Base-by-base conservation (phyloP, 176 grass and related monocot genomes). In the Canna indica region DNA sequence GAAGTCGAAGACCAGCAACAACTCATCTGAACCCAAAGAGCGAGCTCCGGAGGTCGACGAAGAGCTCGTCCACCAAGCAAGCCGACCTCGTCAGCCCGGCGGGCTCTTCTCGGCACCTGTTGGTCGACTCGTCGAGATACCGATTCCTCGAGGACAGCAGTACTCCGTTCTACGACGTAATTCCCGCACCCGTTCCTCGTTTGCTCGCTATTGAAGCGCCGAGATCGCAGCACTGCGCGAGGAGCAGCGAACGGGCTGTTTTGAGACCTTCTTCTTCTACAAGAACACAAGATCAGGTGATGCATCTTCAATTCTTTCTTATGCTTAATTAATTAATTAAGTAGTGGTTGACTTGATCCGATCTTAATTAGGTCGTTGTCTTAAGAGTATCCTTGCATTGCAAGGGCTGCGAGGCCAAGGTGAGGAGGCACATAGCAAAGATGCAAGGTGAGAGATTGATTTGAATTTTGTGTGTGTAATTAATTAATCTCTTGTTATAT, bases 401-500 rank as follows among this genome's bases (percentile, higher is more conserved):
- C 79, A 99, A 94, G 59, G 95, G 89, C 3, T 99, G 95, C 67
- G 89, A 82, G 33, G 95, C 80, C 33, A 99, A 99, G 64, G 89
- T 99, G 80, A 90, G 86, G 82, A 93, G 90, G 86, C 94, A 99
- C 75, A 90, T 99, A 52, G 77, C 94, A 62, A 99, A 99, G 82
- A 99, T 99, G 94, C 86, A 87, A 90, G 94, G 94, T 90, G 75
- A 87, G 71, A 73, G 22, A 54, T 22, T 28, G 26, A 25, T 25
- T 27, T 58, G 22, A 59, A 26, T 66, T 20, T 39, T 39, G 1
- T 39, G 6, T 10, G n/a, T 2, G 14, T 1, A 1, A 0, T 22
- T 22, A 38, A 66, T 20, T 33, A 36, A 36, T 18, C 15, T 9
- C 36, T 3, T n/a, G 32, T 13, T 7, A 36, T 34, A 12, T 17